Evolutionary conservation across 2,329 filamentous ascomycete species (phyloP).

Genomic region (Colletotrichum plurivorum): DNA sequence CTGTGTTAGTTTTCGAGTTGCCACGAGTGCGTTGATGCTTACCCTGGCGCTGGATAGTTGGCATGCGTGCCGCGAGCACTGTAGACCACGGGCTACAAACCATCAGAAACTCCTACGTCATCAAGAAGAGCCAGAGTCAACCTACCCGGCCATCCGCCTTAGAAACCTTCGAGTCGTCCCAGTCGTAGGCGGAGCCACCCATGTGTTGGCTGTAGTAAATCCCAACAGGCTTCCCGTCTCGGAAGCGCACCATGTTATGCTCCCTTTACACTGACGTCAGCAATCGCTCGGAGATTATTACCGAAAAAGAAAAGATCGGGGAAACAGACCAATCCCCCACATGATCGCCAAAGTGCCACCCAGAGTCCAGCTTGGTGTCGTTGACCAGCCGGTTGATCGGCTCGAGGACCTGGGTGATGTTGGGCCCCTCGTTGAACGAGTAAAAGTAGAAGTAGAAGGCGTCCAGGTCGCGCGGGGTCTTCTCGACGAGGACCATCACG

Average conservation of each 20-base stretch:
- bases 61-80: conserved; percentile 54
- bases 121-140: conserved; percentile 9
- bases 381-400: conserved; percentile 46
- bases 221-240: conserved; percentile 45
- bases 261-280: conserved; percentile 43
- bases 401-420: conserved; percentile 50
- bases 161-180: conserved; percentile 47
- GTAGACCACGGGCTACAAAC: conserved; percentile 49
- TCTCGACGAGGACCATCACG: conserved; percentile 49
- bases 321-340: conserved; percentile 45
- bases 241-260: conserved; percentile 51
- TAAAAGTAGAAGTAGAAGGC: conserved; percentile 55
- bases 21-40: neutral
- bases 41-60: conserved; percentile 51
- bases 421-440: conserved; percentile 50
- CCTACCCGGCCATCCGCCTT: conserved; percentile 47
- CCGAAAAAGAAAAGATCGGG: no score
- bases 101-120: neutral
- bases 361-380: conserved; percentile 30
- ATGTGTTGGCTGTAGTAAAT: conserved; percentile 49
- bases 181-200: conserved; percentile 45
- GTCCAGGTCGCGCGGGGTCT: conserved; percentile 45
- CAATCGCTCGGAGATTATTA: neutral
- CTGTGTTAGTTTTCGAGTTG: conserved; percentile 11
- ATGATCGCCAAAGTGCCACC: conserved; percentile 49